Evolutionary conservation across 352 stramenopile species (phyloP), one percentile per base, ranked within the genome.

Genomic region (Pythium coloratum): DNA sequence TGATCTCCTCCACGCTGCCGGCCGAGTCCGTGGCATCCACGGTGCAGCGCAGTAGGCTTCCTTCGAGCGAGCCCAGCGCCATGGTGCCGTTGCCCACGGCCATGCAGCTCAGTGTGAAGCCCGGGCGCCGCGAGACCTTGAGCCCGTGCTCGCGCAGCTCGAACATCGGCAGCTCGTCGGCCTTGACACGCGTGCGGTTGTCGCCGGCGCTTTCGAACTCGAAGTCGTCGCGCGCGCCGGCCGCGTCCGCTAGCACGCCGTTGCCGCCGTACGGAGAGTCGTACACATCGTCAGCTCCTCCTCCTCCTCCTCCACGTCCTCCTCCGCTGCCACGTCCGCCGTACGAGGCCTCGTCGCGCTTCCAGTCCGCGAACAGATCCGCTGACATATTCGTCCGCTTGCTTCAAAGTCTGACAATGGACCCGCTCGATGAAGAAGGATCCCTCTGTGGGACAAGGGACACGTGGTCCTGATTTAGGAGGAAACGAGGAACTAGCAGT

Each of bases 321-420:
- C 54, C 40, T 16, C 50, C 64, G 54, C 69, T 61, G 10, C 40
- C 58, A n/a, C 44, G n/a, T 14, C 55, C 55, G 66, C 63, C 61
- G 57, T 68, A 71, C 57, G 77, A 64, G 65, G 83, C 77, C 73
- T 93, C 81, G 64, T 96, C 88, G 40, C 92, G 91, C 76, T 91
- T 85, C 88, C 88, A 96, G 75, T 96, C 88, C 40, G 88, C 88
- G 70, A 96, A 96, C 53, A 96, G 78, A 79, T 96, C 88, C 64
- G 86, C 84, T 65, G 88, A 96, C 88, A 96, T 96, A 10, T 47
- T 54, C 42, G 34, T 67, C 40, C 28, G 26, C 60, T 51, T 44
- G 18, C 38, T 46, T 58, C 46, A 6, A 6, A 14, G 38, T 38
- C 8, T 64, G 26, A 12, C 18, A 46, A 46, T 40, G 16, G 38